Base-by-base conservation (phyloP, 768 basidiomycete genomes). In the Boletus subparvulus region DNA sequence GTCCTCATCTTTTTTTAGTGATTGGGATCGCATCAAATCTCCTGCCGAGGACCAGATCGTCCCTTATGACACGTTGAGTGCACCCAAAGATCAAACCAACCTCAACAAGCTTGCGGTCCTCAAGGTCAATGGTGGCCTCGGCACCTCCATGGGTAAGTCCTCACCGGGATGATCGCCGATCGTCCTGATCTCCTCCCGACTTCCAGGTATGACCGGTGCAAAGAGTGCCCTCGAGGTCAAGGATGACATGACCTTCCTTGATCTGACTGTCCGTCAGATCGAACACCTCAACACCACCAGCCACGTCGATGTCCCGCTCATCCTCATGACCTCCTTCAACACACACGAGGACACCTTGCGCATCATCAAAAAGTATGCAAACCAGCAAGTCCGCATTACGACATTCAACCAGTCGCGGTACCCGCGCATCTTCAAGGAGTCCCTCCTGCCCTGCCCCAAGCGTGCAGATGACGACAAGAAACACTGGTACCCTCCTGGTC, bases 311-410 rank as follows among this genome's bases (percentile, higher is more conserved):
- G 87, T 89, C 50, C 87, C 88, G 1, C 84, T 89, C 69, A 86
- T 89, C 71, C 81, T 89, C 64, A 89, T 89, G 87, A 89, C 88
- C 65, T 87, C 86, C 50, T 89, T 89, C 78, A 89, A 89, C 76
- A 89, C 87, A 9, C 86, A 87, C 69, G 87, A 88, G 26, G 87
- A 89, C 69, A 89, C 87, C 17, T 78, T 85, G 30, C 82, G 87
- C 45, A 85, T 89, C 75, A 88, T 89, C 69, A 87, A 87, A 71
- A 89, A 89, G 74, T 89, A 89, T 73, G 81, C 82, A 42, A 89
- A 88, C 75, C 87, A 88, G 75, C 87, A 87, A 73, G 78, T 88
- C 68, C 81, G 85, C 70, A 85, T 88, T 65, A 79, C 82, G 52
- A 81, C 81, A 14, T 87, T 87, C 79, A 84, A 85, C 72, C 86